phyloP scores from a whole-genome alignment of 768 basidiomycete species.

The Exidia glandulosa region DNA sequence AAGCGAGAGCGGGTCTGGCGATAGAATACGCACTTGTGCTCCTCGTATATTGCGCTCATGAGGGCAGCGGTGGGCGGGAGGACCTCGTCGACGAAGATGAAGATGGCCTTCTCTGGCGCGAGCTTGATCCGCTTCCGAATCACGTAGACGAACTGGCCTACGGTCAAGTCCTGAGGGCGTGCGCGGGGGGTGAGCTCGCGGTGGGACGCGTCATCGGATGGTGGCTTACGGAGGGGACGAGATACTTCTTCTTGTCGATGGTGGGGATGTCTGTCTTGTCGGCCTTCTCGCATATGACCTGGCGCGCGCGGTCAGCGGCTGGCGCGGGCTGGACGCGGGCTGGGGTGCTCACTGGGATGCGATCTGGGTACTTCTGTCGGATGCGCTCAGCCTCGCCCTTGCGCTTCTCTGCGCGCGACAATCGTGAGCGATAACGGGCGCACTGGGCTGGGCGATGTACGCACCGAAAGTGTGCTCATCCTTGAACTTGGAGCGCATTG shows the following conservation, averaged over 20 bases:
- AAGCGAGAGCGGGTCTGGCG: not conserved
- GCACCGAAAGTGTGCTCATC: constrained; percentile 97
- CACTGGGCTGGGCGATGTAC: constrained; percentile 22
- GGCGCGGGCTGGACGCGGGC: constrained; percentile 10
- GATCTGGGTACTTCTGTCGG: constrained; percentile 96
- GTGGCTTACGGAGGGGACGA: constrained; percentile 81
- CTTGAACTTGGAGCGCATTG: constrained; percentile 93
- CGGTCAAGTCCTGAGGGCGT: constrained; percentile 70
- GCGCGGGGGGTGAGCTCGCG: not conserved
- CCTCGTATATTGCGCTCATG: constrained; percentile 99
- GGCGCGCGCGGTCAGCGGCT: not conserved
- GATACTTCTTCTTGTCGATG: constrained; percentile 99
- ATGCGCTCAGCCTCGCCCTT: constrained; percentile 99
- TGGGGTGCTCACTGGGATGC: constrained; percentile 72
- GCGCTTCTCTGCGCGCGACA: constrained; percentile 69
- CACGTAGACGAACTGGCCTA: constrained; percentile 98
- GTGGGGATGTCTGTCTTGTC: constrained; percentile 97
- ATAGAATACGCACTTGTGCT: constrained; percentile 76
- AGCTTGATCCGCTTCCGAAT: constrained; percentile 99
- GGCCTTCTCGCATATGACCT: constrained; percentile 99
- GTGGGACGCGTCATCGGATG: not conserved
- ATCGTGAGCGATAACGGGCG: constrained; percentile 24
- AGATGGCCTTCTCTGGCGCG: constrained; percentile 98
- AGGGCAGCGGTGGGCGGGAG: constrained; percentile 95
- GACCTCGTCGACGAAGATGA: constrained; percentile 99